Conservation (phyloP, 2,329 filamentous ascomycete genomes). For the Didymella keratinophila region DNA sequence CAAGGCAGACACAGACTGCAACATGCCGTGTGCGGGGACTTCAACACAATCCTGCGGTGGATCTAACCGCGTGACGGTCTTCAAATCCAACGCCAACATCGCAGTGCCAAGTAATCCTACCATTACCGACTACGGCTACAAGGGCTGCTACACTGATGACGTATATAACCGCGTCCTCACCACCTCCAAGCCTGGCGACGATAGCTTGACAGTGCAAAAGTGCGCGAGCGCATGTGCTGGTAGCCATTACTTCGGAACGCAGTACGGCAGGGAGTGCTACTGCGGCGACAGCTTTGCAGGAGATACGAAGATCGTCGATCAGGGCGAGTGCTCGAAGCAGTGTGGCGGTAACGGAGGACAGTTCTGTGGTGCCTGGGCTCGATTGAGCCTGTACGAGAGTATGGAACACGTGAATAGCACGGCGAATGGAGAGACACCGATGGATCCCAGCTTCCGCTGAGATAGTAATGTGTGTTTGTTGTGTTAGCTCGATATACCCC, state of each 20-base stretch:
- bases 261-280: conserved; percentile 33
- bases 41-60: conserved; percentile 28
- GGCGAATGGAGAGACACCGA: conserved; percentile 8
- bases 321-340: conserved; percentile 28
- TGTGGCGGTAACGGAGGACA: conserved; percentile 27
- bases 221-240: conserved; percentile 23
- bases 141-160: conserved; percentile 34
- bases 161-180: conserved; percentile 27
- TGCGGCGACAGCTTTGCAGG: conserved; percentile 26
- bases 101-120: conserved; percentile 21
- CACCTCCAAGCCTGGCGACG: not conserved
- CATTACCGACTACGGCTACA: conserved; percentile 28
- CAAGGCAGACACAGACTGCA: conserved; percentile 27
- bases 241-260: conserved; percentile 25
- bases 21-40: conserved; percentile 30
- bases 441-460: conserved; percentile 6
- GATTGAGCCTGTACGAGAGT: conserved; percentile 49
- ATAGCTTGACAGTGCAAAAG: conserved; percentile 27
- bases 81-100: conserved; percentile 21
- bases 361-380: conserved; percentile 31
- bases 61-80: conserved; percentile 28
- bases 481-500: not conserved
- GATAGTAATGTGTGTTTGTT: not conserved
- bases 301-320: conserved; percentile 18
- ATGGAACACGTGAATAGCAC: conserved; percentile 20